phyloP scores from a whole-genome alignment of 1,284 basidiomycete genomes.

The Fistulina hepatica region DNA sequence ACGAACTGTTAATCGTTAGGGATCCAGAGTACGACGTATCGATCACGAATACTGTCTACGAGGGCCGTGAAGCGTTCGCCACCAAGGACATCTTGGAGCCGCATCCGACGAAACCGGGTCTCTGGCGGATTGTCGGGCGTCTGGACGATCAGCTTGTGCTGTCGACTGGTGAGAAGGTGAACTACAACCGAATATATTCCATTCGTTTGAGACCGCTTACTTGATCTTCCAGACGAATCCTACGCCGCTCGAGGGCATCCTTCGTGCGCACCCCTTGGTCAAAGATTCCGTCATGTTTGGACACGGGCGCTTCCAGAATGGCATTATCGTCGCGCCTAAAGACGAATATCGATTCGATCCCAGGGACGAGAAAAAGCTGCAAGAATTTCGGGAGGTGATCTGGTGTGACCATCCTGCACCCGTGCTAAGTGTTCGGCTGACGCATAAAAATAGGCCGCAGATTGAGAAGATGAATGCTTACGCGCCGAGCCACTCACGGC shows the following conservation, averaged over 20 bases:
- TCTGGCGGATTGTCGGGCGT: slow-evolving; percentile 28
- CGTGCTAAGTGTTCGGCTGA: too few relatives aligned
- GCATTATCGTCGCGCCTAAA: slow-evolving; percentile 29
- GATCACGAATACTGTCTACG: too few relatives aligned
- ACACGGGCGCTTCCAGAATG: slow-evolving; percentile 28
- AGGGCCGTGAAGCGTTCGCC: slow-evolving; percentile 14
- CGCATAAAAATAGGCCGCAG: too few relatives aligned
- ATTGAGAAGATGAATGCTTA: slow-evolving; percentile 28
- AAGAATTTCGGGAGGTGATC: slow-evolving; percentile 24
- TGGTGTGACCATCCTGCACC: slow-evolving; percentile 7
- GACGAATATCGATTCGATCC: slow-evolving; percentile 21
- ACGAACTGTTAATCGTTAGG: too few relatives aligned
- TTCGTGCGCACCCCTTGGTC: slow-evolving; percentile 27
- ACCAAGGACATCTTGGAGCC: slow-evolving; percentile 26
- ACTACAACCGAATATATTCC: neutral
- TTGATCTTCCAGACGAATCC: slow-evolving; percentile 24
- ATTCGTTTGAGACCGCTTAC: neutral
- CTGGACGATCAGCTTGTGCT: slow-evolving; percentile 35
- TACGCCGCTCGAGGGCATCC: slow-evolving; percentile 27
- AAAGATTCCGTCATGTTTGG: slow-evolving; percentile 27
- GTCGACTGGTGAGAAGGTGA: slow-evolving; percentile 32
- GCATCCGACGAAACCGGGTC: slow-evolving; percentile 27
- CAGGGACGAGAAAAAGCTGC: slow-evolving; percentile 17
- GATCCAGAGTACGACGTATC: too few relatives aligned
- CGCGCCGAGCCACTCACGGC: slow-evolving; percentile 29